Base-by-base conservation (phyloP, 2,329 filamentous ascomycete species). In the Orbilia ellipsospora region DNA sequence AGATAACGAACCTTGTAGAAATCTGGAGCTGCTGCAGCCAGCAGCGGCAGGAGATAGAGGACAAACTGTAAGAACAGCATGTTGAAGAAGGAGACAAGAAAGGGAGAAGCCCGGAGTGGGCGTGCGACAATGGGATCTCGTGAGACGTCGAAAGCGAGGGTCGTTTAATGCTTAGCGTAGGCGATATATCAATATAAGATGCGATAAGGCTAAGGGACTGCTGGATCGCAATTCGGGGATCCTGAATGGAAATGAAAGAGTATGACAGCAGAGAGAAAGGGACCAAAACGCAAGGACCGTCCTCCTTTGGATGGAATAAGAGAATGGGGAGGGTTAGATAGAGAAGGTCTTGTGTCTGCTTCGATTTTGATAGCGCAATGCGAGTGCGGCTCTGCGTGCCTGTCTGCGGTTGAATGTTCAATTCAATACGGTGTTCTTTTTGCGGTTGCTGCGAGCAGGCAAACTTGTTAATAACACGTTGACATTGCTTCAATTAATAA, bases 401-500 rank as follows among this genome's bases (percentile, higher is more conserved):
- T 36, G 26, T 36, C 57, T 18, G 42, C 57, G 10, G 52, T 31
- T n/a, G 52, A n/a, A 36, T 13, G n/a, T 13, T 13, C 40, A 28
- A 36, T 51, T 52, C 48, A 18, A 28, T 18, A 36, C 31, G 31
- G 23, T 26, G 57, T 31, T n/a, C 57, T 36, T 12, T 13, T 57
- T 16, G 28, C 18, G 31, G 15, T 36, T 12, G 23, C 18, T 18
- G 20, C 12, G 48, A 4, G 31, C 28, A 40, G 52, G n/a, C 45
- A 48, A 67, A 50, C 50, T 62, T 66, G 69, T 62, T 57, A 74
- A 74, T 57, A 74, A 74, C 70, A 74, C 70, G 70, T 74, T 74
- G 70, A 74, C 70, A 62, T 51, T 55, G 31, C 31, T 36, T 10
- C 10, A 7, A 36, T 10, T 10, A 36, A 36, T 23, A 36, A 36